These are phyloP conservation scores for Fraxinus sp. DNA, from an alignment of 305 asterid genomes.

Conservation along the genomic window DNA sequence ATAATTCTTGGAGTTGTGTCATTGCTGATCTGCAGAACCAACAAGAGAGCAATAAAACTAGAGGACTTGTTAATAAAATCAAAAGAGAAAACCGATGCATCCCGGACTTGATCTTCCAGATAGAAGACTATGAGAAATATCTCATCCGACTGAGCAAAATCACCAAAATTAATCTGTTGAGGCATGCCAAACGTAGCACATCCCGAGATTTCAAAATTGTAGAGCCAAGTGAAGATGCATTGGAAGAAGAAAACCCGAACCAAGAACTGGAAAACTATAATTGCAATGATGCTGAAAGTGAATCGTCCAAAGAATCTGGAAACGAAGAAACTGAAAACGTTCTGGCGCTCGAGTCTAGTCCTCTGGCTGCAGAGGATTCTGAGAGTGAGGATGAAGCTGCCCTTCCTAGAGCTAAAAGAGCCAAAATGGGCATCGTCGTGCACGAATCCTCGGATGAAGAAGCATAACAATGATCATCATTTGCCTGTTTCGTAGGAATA, in stretches of 20 bases:
- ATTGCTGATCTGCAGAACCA: constrained; percentile 51
- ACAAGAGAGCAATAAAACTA: constrained; percentile 52
- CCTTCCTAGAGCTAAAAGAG: constrained; percentile 45
- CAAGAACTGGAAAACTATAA: constrained; percentile 34
- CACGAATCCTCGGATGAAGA: constrained; percentile 63
- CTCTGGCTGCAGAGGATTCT: constrained; percentile 45
- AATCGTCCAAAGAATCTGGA: constrained; percentile 39
- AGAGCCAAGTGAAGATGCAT: constrained; percentile 39
- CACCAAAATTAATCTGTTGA: constrained; percentile 60
- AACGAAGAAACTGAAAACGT: constrained; percentile 28
- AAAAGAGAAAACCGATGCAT: constrained; percentile 88
- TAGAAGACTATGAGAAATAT: constrained; percentile 77
- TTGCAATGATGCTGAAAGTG: constrained; percentile 32
- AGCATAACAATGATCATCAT: constrained; percentile 18
- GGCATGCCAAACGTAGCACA: constrained; percentile 91
- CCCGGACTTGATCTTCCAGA: constrained; percentile 81
- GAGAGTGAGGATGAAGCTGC: constrained; percentile 46
- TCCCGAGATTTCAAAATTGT: constrained; percentile 78
- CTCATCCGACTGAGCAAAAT: constrained; percentile 81
- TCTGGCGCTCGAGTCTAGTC: constrained; percentile 26
- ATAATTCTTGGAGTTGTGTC: neutral
- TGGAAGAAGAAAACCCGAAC: constrained; percentile 43
- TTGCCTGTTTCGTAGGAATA: neutral
- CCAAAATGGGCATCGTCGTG: constrained; percentile 47
- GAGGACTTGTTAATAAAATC: constrained; percentile 63